phyloP scores from a whole-genome alignment of 192 early-diverging fungal species.

The Coemansia sp. region DNA sequence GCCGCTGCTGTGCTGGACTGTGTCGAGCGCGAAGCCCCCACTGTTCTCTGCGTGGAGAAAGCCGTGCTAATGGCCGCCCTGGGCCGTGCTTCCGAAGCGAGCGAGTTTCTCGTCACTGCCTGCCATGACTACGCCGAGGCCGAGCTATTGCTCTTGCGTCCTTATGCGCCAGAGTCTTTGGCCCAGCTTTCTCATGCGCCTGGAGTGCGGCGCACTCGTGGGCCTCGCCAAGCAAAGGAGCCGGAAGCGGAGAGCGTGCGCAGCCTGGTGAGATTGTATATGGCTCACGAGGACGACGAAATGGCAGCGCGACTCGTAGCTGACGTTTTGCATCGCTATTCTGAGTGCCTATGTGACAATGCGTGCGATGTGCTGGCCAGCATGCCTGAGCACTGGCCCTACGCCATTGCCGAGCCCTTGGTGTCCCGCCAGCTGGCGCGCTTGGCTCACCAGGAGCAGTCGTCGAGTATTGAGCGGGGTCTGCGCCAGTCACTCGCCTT shows the following conservation, averaged over 20 bases:
- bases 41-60: slow-evolving; percentile 20
- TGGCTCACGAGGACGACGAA: slow-evolving; percentile 31
- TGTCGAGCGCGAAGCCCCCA: slow-evolving; percentile 15
- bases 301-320: slow-evolving; percentile 35
- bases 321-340: slow-evolving; percentile 17
- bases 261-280: slow-evolving; percentile 22
- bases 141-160: slow-evolving; percentile 32
- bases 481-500: slow-evolving; percentile 11
- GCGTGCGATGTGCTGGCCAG: slow-evolving; percentile 7
- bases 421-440: slow-evolving; percentile 15
- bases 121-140: slow-evolving; percentile 46
- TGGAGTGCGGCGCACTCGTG: neutral
- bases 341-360: neutral
- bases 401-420: slow-evolving; percentile 27
- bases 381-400: slow-evolving; percentile 42
- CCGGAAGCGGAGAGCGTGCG: slow-evolving; percentile 3
- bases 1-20: slow-evolving; percentile 16
- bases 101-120: slow-evolving; percentile 23
- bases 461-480: slow-evolving; percentile 6
- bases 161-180: slow-evolving; percentile 17
- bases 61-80: slow-evolving; percentile 35
- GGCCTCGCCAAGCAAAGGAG: neutral
- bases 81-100: slow-evolving; percentile 11
- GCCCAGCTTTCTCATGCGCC: slow-evolving; percentile 8
- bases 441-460: slow-evolving; percentile 5